A percentile compares a stretch with the other conserved stretches of the same genome.
These are phyloP conservation scores for Brettanomyces nanus DNA, from an alignment of 805 yeast species.

Conservation along the genomic window DNA sequence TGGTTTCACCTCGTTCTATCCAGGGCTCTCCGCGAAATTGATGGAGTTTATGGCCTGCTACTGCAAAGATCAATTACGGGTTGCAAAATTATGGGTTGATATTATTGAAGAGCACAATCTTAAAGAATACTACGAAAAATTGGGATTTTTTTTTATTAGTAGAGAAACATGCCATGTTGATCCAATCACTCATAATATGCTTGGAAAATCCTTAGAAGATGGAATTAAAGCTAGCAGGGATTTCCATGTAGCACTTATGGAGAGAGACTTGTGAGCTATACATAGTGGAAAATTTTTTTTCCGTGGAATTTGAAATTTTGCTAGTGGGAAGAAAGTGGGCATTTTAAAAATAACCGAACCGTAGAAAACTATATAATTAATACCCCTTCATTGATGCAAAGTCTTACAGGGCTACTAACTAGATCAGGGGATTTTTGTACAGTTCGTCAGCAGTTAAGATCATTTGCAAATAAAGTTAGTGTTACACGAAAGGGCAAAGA, in stretches of 20 bases:
- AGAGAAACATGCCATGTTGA: conserved; percentile 19
- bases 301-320: too few relatives aligned
- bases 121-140: conserved; percentile 35
- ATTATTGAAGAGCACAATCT: conserved; percentile 44
- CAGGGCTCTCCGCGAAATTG: conserved; percentile 24
- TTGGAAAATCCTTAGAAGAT: conserved; percentile 25
- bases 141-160: conserved; percentile 29
- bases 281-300: too few relatives aligned
- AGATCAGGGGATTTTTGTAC: background rate
- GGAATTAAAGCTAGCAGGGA: conserved; percentile 31
- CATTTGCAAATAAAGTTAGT: background rate
- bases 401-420: background rate
- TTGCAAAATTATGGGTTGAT: conserved; percentile 26
- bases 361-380: too few relatives aligned
- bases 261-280: conserved; percentile 16
- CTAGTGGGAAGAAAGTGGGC: too few relatives aligned
- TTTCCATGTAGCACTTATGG: conserved; percentile 34
- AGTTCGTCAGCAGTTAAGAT: background rate
- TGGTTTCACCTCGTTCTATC: conserved; percentile 43
- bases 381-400: too few relatives aligned
- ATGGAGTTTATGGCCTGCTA: conserved; percentile 12
- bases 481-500: background rate
- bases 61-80: conserved; percentile 7
- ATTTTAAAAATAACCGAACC: too few relatives aligned
- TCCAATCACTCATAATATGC: conserved; percentile 15